Evolutionary conservation across 2,329 filamentous ascomycete genomes (phyloP).

Genomic region (Monilinia fructicola): DNA sequence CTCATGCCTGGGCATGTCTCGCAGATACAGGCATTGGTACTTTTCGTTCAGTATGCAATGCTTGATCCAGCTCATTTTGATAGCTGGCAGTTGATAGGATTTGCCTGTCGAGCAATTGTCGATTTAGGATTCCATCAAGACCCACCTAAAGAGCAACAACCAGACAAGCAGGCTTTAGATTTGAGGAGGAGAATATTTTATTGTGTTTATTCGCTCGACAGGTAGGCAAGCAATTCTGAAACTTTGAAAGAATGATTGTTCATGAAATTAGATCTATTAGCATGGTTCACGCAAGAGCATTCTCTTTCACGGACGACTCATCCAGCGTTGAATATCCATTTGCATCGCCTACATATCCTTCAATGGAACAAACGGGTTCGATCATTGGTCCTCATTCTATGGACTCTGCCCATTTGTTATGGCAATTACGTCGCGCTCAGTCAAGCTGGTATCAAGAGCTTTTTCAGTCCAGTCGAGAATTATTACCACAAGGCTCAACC

Average conservation of each 20-base stretch:
- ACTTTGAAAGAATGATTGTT: neutral
- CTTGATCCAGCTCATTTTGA: conserved; percentile 90
- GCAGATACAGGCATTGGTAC: conserved; percentile 82
- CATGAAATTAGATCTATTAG: conserved; percentile 67
- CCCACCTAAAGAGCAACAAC: conserved; percentile 67
- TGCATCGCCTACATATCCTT: conserved; percentile 37
- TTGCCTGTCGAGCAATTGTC: conserved; percentile 81
- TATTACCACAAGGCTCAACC: conserved; percentile 65
- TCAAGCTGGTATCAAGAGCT: conserved; percentile 88
- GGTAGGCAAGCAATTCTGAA: conserved; percentile 51
- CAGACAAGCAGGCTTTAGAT: conserved; percentile 70
- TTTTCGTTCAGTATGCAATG: conserved; percentile 87
- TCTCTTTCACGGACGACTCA: conserved; percentile 91
- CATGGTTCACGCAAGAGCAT: conserved; percentile 81
- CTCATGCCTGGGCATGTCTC: conserved; percentile 79
- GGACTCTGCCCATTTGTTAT: conserved; percentile 73
- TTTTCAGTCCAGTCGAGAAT: conserved; percentile 72
- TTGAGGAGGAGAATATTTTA: conserved; percentile 82
- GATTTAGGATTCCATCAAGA: conserved; percentile 94
- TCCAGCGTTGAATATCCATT: conserved; percentile 77
- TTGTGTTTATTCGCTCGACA: conserved; percentile 85
- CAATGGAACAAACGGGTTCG: conserved; percentile 40
- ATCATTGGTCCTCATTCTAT: conserved; percentile 52
- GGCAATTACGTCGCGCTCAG: conserved; percentile 80
- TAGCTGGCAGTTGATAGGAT: conserved; percentile 90